These are phyloP conservation scores for Aspergillus calidoustus DNA, from an alignment of 2,329 filamentous ascomycete genomes.

Conservation along the genomic window DNA sequence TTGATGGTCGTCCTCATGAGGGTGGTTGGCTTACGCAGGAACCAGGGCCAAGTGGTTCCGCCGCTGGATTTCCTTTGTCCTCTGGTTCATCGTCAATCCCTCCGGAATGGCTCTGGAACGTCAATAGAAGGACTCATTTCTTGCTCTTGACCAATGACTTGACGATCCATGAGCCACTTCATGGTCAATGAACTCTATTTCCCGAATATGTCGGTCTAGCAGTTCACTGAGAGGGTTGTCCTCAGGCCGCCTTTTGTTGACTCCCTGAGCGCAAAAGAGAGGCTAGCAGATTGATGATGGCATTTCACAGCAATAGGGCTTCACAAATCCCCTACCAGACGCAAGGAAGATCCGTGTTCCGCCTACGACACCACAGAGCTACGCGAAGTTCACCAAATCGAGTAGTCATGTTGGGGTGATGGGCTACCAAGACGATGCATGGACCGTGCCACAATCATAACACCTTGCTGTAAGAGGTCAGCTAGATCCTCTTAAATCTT, in stretches of 20 bases:
- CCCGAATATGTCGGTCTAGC: neutral
- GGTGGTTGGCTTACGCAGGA: constrained; percentile 30
- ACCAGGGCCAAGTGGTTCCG: constrained; percentile 17
- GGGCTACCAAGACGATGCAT: neutral
- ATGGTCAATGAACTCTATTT: constrained; percentile 3
- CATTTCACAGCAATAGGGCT: neutral
- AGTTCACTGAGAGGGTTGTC: neutral
- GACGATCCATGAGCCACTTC: neutral
- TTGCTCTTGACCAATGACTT: neutral
- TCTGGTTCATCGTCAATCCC: neutral
- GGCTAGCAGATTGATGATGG: neutral
- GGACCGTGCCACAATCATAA: neutral
- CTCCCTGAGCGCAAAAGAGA: neutral
- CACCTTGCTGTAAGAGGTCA: neutral
- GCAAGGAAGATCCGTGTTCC: neutral
- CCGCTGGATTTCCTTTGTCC: constrained; percentile 20
- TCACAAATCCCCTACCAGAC: neutral
- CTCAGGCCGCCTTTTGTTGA: neutral
- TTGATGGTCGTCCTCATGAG: constrained; percentile 16
- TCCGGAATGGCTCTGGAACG: constrained; percentile 14
- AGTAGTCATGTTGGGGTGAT: neutral
- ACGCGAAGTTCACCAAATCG: neutral
- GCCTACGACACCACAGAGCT: neutral
- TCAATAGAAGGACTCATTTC: constrained; percentile 11
- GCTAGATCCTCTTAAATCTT: constrained; percentile 17